phyloP scores from a whole-genome alignment of 2,329 filamentous ascomycete species.

The Colletotrichum sidae region DNA sequence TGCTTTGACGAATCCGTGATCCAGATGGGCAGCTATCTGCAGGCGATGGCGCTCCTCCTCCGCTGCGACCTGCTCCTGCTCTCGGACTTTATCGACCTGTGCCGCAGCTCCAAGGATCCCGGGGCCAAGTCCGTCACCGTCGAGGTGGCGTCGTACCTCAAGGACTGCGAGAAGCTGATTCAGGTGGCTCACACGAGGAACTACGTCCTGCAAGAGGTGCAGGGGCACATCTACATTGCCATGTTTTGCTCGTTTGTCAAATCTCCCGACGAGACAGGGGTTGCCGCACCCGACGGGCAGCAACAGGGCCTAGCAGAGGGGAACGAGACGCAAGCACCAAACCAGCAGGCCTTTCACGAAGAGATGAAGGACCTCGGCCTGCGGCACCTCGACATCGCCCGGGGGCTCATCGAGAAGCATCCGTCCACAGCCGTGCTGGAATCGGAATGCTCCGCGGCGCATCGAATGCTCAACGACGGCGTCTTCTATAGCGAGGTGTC shows the following conservation, averaged over 20 bases:
- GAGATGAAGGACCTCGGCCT: slow-evolving; percentile 18
- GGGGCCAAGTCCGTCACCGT: slow-evolving; percentile 38
- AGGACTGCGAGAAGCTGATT: slow-evolving; percentile 55
- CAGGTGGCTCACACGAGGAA: slow-evolving; percentile 47
- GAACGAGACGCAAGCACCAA: not conserved
- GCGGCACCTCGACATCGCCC: slow-evolving; percentile 39
- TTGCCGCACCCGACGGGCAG: not conserved
- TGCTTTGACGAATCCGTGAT: slow-evolving; percentile 49
- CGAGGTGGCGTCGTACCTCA: slow-evolving; percentile 46
- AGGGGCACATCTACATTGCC: slow-evolving; percentile 63
- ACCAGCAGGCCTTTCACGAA: not conserved
- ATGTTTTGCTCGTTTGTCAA: slow-evolving; percentile 59
- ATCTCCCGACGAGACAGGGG: not conserved
- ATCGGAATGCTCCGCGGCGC: slow-evolving; percentile 58
- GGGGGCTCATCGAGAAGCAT: slow-evolving; percentile 35
- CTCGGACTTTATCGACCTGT: slow-evolving; percentile 48
- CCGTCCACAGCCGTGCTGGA: slow-evolving; percentile 48
- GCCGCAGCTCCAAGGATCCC: slow-evolving; percentile 6
- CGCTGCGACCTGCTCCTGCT: slow-evolving; percentile 62
- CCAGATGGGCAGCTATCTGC: slow-evolving; percentile 52
- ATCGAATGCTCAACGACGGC: slow-evolving; percentile 55
- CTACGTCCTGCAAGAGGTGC: slow-evolving; percentile 57
- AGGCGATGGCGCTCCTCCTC: slow-evolving; percentile 57
- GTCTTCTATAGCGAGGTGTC: slow-evolving; percentile 62
- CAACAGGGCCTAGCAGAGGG: not conserved